phyloP scores from a whole-genome alignment of 306 rosid genomes.

The Benincasa hispida region DNA sequence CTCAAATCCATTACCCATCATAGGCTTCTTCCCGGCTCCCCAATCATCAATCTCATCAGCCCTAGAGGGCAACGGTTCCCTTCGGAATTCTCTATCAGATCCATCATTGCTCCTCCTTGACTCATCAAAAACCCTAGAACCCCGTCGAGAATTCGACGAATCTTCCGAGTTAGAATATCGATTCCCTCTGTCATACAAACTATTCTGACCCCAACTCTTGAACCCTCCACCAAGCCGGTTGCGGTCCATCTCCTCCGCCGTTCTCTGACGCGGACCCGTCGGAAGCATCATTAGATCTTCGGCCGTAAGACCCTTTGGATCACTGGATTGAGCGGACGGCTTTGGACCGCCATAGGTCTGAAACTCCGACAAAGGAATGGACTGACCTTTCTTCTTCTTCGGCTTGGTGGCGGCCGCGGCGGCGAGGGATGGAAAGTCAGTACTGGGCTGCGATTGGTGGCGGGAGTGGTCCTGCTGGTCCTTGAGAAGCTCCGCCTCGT shows the following conservation, averaged over 20 bases:
- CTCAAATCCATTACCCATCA: conserved; percentile 38
- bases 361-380: conserved; percentile 50
- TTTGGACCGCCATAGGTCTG: conserved; percentile 30
- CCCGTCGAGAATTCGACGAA: conserved; percentile 56
- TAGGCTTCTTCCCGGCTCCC: conserved; percentile 60
- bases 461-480: conserved; percentile 10
- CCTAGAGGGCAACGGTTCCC: conserved; percentile 57
- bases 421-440: conserved; percentile 81
- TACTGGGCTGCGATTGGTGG: conserved; percentile 1
- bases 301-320: conserved; percentile 15
- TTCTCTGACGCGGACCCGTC: conserved; percentile 77
- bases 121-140: conserved; percentile 62
- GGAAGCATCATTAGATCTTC: conserved; percentile 55
- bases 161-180: conserved; percentile 36
- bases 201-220: conserved; percentile 27
- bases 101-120: conserved; percentile 24
- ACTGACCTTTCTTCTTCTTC: conserved; percentile 80
- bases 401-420: conserved; percentile 62
- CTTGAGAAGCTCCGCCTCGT: conserved; percentile 63
- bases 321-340: conserved; percentile 9
- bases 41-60: conserved; percentile 88
- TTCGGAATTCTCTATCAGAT: conserved; percentile 36
- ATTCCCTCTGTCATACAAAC: conserved; percentile 16
- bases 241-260: conserved; percentile 74
- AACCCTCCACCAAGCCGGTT: conserved; percentile 54